Evolutionary conservation across 164 flowering plant species (phyloP).

Genomic region (Piper longum): DNA sequence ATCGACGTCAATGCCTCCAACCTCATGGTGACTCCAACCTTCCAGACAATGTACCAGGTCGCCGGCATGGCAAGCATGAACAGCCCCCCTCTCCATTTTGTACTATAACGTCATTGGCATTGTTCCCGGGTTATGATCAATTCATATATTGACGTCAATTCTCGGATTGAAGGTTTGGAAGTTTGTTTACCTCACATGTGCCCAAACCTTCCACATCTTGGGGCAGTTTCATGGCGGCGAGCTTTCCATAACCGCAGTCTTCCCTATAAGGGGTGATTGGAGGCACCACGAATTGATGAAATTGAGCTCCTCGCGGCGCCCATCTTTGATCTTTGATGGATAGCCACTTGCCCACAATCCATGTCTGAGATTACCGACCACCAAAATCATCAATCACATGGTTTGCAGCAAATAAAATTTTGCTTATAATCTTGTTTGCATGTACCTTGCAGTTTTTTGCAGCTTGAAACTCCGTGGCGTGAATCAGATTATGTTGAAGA

Average conservation of each 20-base stretch:
- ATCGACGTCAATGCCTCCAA: constrained; percentile 79
- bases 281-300: constrained; percentile 93
- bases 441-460: constrained; percentile 69
- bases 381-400: too few species aligned
- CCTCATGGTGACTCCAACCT: constrained; percentile 93
- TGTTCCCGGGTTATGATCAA: not conserved
- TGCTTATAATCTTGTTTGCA: too few species aligned
- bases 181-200: constrained; percentile 55
- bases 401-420: not conserved
- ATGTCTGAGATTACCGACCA: constrained; percentile 29
- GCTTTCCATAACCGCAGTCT: constrained; percentile 77
- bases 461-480: constrained; percentile 77
- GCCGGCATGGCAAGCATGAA: constrained; percentile 97
- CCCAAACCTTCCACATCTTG: constrained; percentile 76
- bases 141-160: not conserved
- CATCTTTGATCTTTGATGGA: constrained; percentile 61
- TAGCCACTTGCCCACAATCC: constrained; percentile 92
- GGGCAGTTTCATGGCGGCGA: constrained; percentile 89
- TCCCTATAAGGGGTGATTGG: constrained; percentile 52
- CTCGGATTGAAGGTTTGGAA: too few species aligned
- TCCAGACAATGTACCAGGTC: constrained; percentile 73
- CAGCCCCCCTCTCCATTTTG: constrained; percentile 76
- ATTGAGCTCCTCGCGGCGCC: constrained; percentile 84
- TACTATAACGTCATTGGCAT: constrained; percentile 27
- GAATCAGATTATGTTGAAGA: constrained; percentile 53